Evolutionary conservation across 2,329 filamentous ascomycete species (phyloP), one percentile per base, ranked within the genome.

Genomic region (Sphaerulina populicola): DNA sequence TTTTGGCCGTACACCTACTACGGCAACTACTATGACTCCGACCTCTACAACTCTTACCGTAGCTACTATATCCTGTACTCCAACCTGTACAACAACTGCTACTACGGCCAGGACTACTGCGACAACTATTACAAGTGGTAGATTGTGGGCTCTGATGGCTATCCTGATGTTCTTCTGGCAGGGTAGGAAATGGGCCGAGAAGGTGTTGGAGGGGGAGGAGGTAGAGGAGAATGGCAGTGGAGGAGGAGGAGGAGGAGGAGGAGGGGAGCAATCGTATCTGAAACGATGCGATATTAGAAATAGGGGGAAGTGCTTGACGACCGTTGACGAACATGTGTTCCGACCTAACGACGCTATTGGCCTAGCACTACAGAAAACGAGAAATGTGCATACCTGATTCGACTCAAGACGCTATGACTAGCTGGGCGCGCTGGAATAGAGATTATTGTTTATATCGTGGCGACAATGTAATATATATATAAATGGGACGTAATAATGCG

Each of bases 321-420:
- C 29, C 12, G 18, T 23, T 45, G 12, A 45, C 30, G 43, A 45
- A 2, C 18, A 12, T 21, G 14, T 45, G 27, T 44, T 37, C 43
- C 43, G 43, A 45, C 43, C 43, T 23, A 18, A 45, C 4, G 31
- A 45, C 43, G 43, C 43, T 45, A 45, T 36, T 45, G 43, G 30
- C 43, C 43, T 45, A 37, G 43, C 43, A 45, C 36, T 14, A 12
- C 14, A n/a, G 15, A 18, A 39, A 9, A 39, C 14, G 37, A 45
- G 43, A 36, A 18, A n/a, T 3, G 23, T 6, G 6, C 23, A 27
- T 27, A 7, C 6, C 23, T 7, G 5, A 27, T 7, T 27, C 18
- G 18, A 27, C 23, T 27, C 23, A 27, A 6, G 23, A 27, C 6
- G 23, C 23, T 27, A 27, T 7, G 23, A 27, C 23, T 27, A 27